These are phyloP conservation scores for Oryza meyeriana DNA, from an alignment of 176 grass and related monocot genomes.

Conservation along the genomic window DNA sequence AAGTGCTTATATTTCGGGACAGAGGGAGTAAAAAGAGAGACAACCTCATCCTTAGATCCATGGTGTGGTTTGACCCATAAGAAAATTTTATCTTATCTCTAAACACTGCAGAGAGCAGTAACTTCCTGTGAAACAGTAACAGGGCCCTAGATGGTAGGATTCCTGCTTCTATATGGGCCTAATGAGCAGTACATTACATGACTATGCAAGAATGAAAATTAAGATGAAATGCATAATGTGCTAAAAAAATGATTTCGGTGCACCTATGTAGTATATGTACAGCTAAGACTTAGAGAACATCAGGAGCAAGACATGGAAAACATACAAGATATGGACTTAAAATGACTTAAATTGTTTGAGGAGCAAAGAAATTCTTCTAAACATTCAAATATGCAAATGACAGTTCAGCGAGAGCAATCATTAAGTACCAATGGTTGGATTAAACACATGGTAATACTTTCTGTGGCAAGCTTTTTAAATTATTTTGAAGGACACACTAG, in stretches of 20 bases:
- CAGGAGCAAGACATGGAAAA: neutral
- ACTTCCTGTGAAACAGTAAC: no score
- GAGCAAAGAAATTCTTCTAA: neutral
- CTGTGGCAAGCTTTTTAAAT: neutral
- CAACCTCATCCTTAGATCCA: no score
- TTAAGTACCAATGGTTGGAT: neutral
- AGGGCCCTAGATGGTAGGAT: neutral
- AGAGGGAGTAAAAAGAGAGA: no score
- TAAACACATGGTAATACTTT: neutral
- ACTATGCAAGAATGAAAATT: neutral
- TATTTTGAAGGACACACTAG: no score
- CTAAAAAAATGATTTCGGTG: neutral
- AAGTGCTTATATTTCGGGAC: no score
- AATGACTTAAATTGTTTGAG: neutral
- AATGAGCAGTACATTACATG: neutral
- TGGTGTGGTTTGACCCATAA: no score
- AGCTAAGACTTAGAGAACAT: neutral
- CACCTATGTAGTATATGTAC: neutral
- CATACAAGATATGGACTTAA: neutral
- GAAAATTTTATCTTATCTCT: no score
- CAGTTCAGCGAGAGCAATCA: neutral
- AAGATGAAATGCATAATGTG: neutral
- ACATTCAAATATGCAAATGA: neutral
- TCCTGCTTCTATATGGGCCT: neutral
- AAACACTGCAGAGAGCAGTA: no score